A percentile compares a stretch with the other conserved stretches of the same genome.
Conservation (phyloP, 1,139 yeast species). For the Yamadazyma trypodendri region DNA sequence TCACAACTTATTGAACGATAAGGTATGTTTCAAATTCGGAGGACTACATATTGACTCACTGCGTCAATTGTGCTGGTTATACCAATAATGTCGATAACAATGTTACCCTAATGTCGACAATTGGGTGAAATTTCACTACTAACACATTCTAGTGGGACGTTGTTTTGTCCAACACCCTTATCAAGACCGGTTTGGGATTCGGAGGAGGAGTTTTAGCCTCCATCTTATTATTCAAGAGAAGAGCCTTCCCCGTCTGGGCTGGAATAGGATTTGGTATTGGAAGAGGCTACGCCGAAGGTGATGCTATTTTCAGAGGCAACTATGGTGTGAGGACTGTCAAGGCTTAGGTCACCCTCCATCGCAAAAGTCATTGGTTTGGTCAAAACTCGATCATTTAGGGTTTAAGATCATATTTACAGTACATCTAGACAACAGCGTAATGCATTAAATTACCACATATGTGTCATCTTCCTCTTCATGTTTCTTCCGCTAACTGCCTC, state of each 20-base stretch:
- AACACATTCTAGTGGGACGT: constrained; percentile 72
- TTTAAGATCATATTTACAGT: background rate
- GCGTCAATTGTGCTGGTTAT: no score
- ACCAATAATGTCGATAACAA: no score
- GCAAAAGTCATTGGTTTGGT: no score
- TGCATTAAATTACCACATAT: background rate
- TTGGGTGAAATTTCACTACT: constrained; percentile 15
- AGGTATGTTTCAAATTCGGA: constrained; percentile 28
- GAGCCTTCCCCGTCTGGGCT: constrained; percentile 96
- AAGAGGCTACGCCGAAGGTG: constrained; percentile 97
- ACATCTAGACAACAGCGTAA: constrained; percentile 1
- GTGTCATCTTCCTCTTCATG: no score
- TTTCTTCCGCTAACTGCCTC: no score
- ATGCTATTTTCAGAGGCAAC: constrained; percentile 83
- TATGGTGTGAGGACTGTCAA: constrained; percentile 74
- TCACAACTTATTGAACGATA: constrained; percentile 73
- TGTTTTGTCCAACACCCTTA: constrained; percentile 88
- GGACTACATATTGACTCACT: no score
- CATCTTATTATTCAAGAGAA: constrained; percentile 86
- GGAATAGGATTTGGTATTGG: constrained; percentile 97
- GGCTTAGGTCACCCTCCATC: constrained; percentile 34
- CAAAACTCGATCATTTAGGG: no score
- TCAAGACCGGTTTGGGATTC: constrained; percentile 95
- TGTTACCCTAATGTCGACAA: no score
- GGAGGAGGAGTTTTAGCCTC: constrained; percentile 96